A percentile compares a stretch with the other conserved stretches of the same genome.
Conservation (phyloP, 2,329 filamentous ascomycete species). For the Fusarium nelsonii region DNA sequence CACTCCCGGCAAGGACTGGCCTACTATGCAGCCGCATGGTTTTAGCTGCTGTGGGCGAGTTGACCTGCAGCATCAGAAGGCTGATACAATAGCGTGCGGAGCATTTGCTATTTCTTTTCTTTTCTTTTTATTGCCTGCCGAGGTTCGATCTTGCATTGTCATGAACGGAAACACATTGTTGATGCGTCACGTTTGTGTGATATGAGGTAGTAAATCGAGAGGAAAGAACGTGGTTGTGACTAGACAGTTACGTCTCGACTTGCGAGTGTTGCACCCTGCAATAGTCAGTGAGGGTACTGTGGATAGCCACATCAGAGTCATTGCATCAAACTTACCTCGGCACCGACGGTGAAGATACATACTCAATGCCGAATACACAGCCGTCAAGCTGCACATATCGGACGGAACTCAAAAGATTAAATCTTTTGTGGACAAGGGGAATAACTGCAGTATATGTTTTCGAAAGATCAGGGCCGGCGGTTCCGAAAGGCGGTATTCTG, state of each 20-base stretch:
- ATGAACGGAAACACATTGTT: not conserved
- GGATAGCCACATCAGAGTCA: not conserved
- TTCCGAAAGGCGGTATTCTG: not conserved
- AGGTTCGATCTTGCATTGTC: not conserved
- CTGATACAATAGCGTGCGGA: not conserved
- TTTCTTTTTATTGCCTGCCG: constrained; percentile 9
- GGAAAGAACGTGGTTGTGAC: not conserved
- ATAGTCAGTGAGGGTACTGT: not conserved
- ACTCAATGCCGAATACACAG: not conserved
- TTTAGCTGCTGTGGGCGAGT: not conserved
- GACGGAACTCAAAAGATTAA: not conserved
- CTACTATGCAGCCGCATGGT: not conserved
- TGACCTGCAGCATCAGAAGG: not conserved
- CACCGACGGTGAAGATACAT: not conserved
- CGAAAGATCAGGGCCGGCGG: not conserved
- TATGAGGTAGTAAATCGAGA: not conserved
- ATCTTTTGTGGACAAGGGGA: not conserved
- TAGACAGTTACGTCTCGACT: not conserved
- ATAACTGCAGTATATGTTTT: not conserved
- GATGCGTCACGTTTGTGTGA: not conserved
- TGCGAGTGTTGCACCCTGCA: not conserved
- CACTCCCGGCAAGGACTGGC: not conserved
- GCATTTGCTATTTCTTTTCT: not conserved
- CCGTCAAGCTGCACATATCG: not conserved
- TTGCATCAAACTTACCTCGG: not conserved